Evolutionary conservation across 1,284 basidiomycete species (phyloP).

Genomic region (Fomitopsis betulina): DNA sequence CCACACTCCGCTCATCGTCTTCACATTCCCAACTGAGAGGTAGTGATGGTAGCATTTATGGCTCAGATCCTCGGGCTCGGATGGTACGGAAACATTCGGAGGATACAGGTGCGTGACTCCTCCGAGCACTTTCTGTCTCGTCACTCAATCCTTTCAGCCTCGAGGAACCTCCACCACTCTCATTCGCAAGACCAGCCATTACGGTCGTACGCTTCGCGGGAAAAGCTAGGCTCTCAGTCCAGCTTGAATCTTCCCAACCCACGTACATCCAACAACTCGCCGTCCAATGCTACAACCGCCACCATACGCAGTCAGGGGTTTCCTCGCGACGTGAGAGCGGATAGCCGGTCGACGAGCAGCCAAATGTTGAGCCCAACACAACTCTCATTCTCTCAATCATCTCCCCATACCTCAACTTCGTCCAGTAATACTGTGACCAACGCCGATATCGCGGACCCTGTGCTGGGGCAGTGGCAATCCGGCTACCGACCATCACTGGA

Average conservation of each 20-base stretch:
- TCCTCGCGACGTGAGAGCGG: slow-evolving; percentile 3
- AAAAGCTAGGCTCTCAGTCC: slow-evolving; percentile 15
- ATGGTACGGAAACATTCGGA: slow-evolving; percentile 44
- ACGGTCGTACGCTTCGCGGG: slow-evolving; percentile 7
- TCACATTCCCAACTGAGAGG: slow-evolving; percentile 26
- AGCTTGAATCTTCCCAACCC: slow-evolving; percentile 15
- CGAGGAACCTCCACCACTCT: slow-evolving; percentile 4
- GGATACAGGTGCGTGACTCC: slow-evolving; percentile 39
- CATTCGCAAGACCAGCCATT: slow-evolving; percentile 11
- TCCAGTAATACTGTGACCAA: slow-evolving; percentile 7
- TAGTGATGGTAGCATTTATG: slow-evolving; percentile 16
- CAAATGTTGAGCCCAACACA: slow-evolving; percentile 12
- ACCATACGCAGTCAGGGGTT: not conserved
- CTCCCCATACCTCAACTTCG: slow-evolving; percentile 8
- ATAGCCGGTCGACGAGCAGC: slow-evolving; percentile 10
- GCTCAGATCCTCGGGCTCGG: slow-evolving; percentile 27
- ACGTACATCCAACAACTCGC: slow-evolving; percentile 7
- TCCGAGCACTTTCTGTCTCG: slow-evolving; percentile 5
- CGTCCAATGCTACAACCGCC: not conserved
- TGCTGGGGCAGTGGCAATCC: slow-evolving; percentile 16
- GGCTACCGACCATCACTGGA: slow-evolving; percentile 10
- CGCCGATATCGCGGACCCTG: slow-evolving; percentile 14
- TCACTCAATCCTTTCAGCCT: slow-evolving; percentile 8
- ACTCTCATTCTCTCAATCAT: slow-evolving; percentile 5
- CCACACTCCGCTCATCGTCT: slow-evolving; percentile 20